Evolutionary conservation across 805 yeast species (phyloP), one percentile per base, ranked within the genome.

Genomic region (Wickerhamiella alocasiicola): DNA sequence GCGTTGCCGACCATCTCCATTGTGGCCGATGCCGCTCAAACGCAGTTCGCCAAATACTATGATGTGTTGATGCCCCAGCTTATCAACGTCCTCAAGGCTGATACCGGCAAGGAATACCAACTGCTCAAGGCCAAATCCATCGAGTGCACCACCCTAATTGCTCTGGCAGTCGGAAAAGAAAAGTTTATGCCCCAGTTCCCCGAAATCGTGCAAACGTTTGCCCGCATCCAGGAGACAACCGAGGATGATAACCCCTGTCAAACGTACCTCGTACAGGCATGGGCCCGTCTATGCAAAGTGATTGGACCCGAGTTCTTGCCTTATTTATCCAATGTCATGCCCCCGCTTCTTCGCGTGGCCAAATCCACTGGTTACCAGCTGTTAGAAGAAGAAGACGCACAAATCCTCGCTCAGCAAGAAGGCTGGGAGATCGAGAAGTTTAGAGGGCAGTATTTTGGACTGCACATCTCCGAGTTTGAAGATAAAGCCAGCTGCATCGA

Each of bases 1-100:
- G 96, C 87, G 12, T 69, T 91, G 44, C 87, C 97, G 9, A 91
- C 97, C 0, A 87, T 91, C 60, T 95, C 97, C 16, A 82, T 87
- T 50, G 87, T 88, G 49, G 98, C 98, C 2, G 97, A 88, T 62
- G 93, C 68, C 12, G 95, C 97, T 3, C 84, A 84, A 60, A 71
- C 71, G 47, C 81, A 80, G 55, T 91, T 91, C 57, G 70, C 76
- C 52, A 88, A 87, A 63, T 91, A 91, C 58, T 91, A 87, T 59
- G 95, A 85, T 57, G 81, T 95, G 1, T 69, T 91, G 59, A 88
- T 91, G 93, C 95, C 95, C 13, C 64, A 84, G 49, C 66, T 88
- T 46, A 64, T 85, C 43, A 75, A 79, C 46, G 94, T 88, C 16
- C 64, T 91, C 62, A 74, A 70, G 50, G 66, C 88, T 4, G 93